Base-by-base conservation (phyloP, 2,329 filamentous ascomycete genomes). In the Talaromyces atroroseus region DNA sequence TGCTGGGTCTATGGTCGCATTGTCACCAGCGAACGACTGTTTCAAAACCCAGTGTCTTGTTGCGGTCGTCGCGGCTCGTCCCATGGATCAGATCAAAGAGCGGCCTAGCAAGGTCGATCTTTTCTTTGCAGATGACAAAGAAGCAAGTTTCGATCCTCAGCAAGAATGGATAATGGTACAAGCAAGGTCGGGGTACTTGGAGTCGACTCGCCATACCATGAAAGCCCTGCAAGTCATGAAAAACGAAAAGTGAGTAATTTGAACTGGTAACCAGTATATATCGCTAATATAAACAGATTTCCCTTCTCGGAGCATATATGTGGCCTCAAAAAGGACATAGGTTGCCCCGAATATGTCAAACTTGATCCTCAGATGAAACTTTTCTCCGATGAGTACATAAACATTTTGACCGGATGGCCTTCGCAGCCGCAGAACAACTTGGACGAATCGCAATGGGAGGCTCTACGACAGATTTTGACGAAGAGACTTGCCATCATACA, bases 81-180 rank as follows among this genome's bases (percentile, higher is more conserved):
- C 84, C 0, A 68, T 90, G 3, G 71, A 76, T 1, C 82, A 82
- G 0, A 72, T 95, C 0, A 79, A 87, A 40, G 77, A 82, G 32
- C 81, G 83, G 45, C 86, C 88, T 0, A 87, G 89, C 0, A 80
- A 86, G 34, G 80, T 96, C 16, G 90, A 96, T 61, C 75, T 96
- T 0, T 86, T 87, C 65, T 92, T 90, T 74, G 81, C 82, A 0
- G 71, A 80, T 7, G 64, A 77, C 0, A 74, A 82, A 2, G 82
- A 91, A 23, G 75, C 85, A 0, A 76, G 82, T 20, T 76, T 95
- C 49, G 87, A 96, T 64, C 84, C 90, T 0, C 79, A 81, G 16
- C 70, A 81, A 34, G 84, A 88, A 63, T 86, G 85, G 69, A 71
- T 92, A 11, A 95, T 96, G 89, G 74, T 96, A 0, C 90, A 96